Conservation (phyloP, 108 stramenopile species). For the Cyclostephanos tholiformis region DNA sequence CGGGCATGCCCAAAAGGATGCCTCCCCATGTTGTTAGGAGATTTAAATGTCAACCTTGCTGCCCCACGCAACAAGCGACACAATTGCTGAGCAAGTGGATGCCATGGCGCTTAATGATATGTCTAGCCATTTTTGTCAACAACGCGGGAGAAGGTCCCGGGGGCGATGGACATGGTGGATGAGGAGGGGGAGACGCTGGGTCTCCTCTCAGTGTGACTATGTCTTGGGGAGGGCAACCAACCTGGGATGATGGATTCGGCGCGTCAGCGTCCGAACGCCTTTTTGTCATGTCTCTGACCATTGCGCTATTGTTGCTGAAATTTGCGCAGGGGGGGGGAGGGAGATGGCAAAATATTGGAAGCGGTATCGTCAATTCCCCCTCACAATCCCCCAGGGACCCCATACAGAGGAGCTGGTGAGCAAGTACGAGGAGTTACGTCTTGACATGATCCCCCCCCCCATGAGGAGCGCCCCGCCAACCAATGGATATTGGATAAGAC, state of each 20-base stretch:
- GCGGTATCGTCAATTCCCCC: background rate
- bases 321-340: too few species aligned
- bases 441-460: background rate
- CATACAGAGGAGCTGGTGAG: background rate
- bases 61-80: background rate
- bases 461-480: too few species aligned
- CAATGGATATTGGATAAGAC: too few species aligned
- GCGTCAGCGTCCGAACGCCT: too few species aligned
- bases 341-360: background rate
- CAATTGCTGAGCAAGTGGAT: background rate
- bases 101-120: background rate
- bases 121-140: background rate
- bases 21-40: background rate
- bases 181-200: too few species aligned
- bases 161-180: conserved; percentile 5
- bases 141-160: background rate
- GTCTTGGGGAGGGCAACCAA: too few species aligned
- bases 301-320: too few species aligned
- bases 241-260: too few species aligned
- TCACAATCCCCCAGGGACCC: background rate
- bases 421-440: background rate
- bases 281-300: too few species aligned
- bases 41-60: too few species aligned
- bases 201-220: too few species aligned
- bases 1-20: background rate